Base-by-base conservation (phyloP, 768 basidiomycete species). In the Kwoniella dendrophila region DNA sequence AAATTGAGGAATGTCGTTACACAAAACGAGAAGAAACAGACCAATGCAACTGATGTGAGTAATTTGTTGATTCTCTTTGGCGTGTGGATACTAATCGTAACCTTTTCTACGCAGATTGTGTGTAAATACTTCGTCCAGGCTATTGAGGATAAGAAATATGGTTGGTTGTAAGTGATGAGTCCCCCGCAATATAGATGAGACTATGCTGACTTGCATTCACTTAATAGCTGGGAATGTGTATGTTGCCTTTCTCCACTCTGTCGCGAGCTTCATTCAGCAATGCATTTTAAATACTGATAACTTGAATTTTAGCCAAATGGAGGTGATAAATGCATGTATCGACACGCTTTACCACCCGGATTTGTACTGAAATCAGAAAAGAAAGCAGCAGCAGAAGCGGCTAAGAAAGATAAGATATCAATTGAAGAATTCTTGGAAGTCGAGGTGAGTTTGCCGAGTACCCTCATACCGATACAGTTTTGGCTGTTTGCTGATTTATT, bases 121-220 rank as follows among this genome's bases (percentile, higher is more conserved):
- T 99, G 96, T 87, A 98, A 95, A 80, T 86, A 81, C 82, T 99
- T 99, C 76, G 90, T 99, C 70, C 87, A 95, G 74, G 95, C 96
- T 47, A 95, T 99, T 76, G 96, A 99, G 78, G 82, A 83, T 2
- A 86, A 90, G 76, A 93, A 92, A 84, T 90, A 76, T 61, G 83
- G 80, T 38, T 80, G 79, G 80, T 81, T 80, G 77, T 79, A 59
- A 74, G 76, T 78, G 10, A 3, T 7, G 20, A 54, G 55, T 27
- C 26, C 33, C 33, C 27, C 20, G 12, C 52, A 11, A 27, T 27
- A 2, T 29, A 24, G n/a, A 18, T 40, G 41, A 5, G 4, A 26
- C 33, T 34, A 3, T 26, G 45, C 47, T 59, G 49, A 59, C 45
- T 20, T 36, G 36, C 2, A 10, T 24, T 40, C 16, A 45, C 18